A percentile compares a stretch with the other conserved stretches of the same genome.
Conservation (phyloP, 768 basidiomycete species). For the Sporobolomyces pararoseus region DNA sequence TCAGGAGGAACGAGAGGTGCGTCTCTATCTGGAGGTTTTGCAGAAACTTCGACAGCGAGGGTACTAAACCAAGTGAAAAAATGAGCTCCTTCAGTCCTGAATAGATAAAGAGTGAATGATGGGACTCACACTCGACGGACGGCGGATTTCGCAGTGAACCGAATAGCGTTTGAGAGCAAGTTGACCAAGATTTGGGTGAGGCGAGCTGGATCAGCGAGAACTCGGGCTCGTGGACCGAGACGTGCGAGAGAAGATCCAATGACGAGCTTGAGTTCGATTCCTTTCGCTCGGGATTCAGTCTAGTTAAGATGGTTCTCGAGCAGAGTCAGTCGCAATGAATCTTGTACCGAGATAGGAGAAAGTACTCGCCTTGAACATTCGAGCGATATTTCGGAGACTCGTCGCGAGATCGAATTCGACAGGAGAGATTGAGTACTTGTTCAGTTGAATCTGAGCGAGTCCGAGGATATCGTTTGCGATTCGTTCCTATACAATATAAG, state of each 20-base stretch:
- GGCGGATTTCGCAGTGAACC: constrained; percentile 46
- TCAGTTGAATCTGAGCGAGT: constrained; percentile 46
- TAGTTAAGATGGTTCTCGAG: not conserved
- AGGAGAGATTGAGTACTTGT: constrained; percentile 47
- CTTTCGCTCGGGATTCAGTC: constrained; percentile 47
- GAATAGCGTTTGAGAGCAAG: constrained; percentile 49
- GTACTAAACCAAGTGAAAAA: constrained; percentile 36
- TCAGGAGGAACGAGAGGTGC: constrained; percentile 42
- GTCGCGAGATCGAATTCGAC: constrained; percentile 48
- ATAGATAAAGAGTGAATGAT: not conserved
- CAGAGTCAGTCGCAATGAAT: too few relatives aligned
- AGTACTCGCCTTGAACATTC: constrained; percentile 46
- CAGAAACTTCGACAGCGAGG: constrained; percentile 48
- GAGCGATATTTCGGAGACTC: constrained; percentile 46
- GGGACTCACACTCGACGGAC: constrained; percentile 16
- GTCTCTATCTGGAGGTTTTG: constrained; percentile 15
- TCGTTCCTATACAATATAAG: constrained; percentile 46
- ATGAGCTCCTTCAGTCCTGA: constrained; percentile 18
- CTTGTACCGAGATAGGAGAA: too few relatives aligned
- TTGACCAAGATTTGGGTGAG: constrained; percentile 49
- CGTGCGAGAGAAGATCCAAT: constrained; percentile 48
- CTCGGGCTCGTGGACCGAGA: constrained; percentile 29
- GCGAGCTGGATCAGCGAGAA: constrained; percentile 41
- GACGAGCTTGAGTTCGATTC: constrained; percentile 47
- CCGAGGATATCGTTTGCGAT: constrained; percentile 49